Base-by-base conservation (phyloP, 2,329 filamentous ascomycete genomes). In the Penicillium sp. region DNA sequence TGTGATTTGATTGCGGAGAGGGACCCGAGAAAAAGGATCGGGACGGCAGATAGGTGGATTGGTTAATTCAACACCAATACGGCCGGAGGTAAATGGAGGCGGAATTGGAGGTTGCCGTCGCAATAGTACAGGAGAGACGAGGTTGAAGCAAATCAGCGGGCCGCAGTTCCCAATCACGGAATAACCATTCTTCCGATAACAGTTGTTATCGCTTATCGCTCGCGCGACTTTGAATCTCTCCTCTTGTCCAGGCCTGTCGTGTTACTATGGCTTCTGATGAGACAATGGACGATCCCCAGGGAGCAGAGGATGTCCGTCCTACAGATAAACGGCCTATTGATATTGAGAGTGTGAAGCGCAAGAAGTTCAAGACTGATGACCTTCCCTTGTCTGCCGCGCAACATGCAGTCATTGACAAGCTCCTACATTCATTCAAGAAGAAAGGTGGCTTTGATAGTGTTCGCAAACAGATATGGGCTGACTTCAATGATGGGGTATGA, bases 361-460 rank as follows among this genome's bases (percentile, higher is more conserved):
- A 76, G 64, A 84, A 81, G 67, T 80, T 84, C 66, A 84, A 84
- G 68, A 75, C 82, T 26, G 81, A 82, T 4, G 85, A 88, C 60
- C 76, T 88, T 26, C 85, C 85, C 3, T 75, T 87, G 31, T 80
- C 81, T 25, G 78, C 82, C 52, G 71, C 79, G 35, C 84, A 87
- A 67, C 81, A 83, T 58, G 75, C 78, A 7, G 78, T 80, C 25
- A 85, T 88, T 53, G 84, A 87, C 67, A 77, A 77, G 61, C 77
- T 88, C 42, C 76, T 86, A 17, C 80, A 85, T 66, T 82, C 82
- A 0, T 86, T 86, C 69, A 86, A 86, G 71, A 87, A 87, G 71
- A 86, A 85, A 69, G 85, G 85, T 60, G 83, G 84, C 53, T 88
- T 86, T 64, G 85, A 88, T 68, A 75, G 73, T 47, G 73, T 87